Evolutionary conservation across 176 grass and related monocot genomes (phyloP), one percentile per base, ranked within the genome.

Genomic region (Ensete ventricosum): DNA sequence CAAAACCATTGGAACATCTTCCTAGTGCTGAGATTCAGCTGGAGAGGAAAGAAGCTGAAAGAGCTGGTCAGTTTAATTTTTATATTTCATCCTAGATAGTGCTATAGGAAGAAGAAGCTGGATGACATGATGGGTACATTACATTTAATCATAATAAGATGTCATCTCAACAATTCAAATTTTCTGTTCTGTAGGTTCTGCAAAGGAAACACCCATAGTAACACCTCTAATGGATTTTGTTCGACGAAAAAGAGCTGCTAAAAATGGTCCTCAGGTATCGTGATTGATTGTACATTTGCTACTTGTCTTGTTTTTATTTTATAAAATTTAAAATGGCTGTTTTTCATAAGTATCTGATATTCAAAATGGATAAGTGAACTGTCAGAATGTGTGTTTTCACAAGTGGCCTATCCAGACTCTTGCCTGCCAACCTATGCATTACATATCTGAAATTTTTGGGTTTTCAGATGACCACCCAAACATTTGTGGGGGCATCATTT

Each of bases 41-140:
- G 55, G 78, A 80, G 48, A 80, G 78, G 54, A 80, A 80, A 73
- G 78, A 80, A 80, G 78, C 78, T 62, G 78, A 80, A 80, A 80
- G 78, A 62, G 69, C 78, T 52, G 78, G 78, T 80, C 19, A 26
- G 55, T 80, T 69, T 9, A n/a, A 50, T n/a, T 53, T 68, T n/a
- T 69, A 20, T 16, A n/a, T 50, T 20, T 20, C 27, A 69, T 69
- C 67, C 8, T 69, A 69, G 66, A 69, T 69, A 69, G 66, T 74
- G 53, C 23, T 74, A 74, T 22, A 43, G 6, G 34, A 55, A 14
- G 16, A 9, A 9, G 9, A 25, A 25, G 11, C 67, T 69, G 14
- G 2, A 1, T 75, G 17, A 34, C 17, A 9, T 16, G 13, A 27
- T 75, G 22, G 27, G 1, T 26, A 2, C 4, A 4, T 43, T 4